Conservation (phyloP, 305 asterid genomes). For the Fraxinus velutina region DNA sequence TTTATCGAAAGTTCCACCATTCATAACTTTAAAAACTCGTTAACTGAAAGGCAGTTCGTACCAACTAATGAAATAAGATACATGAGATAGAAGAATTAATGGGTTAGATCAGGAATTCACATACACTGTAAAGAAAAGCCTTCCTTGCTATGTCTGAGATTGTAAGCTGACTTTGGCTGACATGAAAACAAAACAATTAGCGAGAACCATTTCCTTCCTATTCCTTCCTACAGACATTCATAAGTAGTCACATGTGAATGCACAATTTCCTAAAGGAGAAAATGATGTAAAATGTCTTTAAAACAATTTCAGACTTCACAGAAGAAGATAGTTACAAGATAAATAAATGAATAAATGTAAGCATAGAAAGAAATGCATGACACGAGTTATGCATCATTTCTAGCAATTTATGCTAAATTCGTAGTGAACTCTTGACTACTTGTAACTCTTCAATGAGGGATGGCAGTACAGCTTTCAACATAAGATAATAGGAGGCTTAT, state of each 20-base stretch:
- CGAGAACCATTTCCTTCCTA: constrained; percentile 24
- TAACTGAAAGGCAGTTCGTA: neutral
- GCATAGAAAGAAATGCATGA: neutral
- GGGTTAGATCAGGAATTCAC: constrained; percentile 27
- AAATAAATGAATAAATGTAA: neutral
- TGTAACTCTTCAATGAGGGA: neutral
- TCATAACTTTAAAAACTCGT: neutral
- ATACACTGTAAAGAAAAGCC: constrained; percentile 97
- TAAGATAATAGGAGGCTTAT: neutral
- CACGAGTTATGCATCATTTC: neutral
- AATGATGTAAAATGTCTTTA: neutral
- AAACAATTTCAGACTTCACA: neutral
- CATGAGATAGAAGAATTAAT: neutral
- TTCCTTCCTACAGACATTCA: neutral
- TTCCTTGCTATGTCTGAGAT: constrained; percentile 96
- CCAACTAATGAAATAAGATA: constrained; percentile 2
- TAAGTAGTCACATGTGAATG: neutral
- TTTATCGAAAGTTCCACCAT: neutral
- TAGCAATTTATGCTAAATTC: neutral
- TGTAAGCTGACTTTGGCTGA: constrained; percentile 91
- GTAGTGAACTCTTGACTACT: neutral
- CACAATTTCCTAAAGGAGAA: neutral
- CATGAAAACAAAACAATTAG: constrained; percentile 32
- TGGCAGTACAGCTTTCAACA: neutral
- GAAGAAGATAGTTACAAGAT: neutral